phyloP scores from a whole-genome alignment of 192 early-diverging fungal species.

The Coemansia reversa region DNA sequence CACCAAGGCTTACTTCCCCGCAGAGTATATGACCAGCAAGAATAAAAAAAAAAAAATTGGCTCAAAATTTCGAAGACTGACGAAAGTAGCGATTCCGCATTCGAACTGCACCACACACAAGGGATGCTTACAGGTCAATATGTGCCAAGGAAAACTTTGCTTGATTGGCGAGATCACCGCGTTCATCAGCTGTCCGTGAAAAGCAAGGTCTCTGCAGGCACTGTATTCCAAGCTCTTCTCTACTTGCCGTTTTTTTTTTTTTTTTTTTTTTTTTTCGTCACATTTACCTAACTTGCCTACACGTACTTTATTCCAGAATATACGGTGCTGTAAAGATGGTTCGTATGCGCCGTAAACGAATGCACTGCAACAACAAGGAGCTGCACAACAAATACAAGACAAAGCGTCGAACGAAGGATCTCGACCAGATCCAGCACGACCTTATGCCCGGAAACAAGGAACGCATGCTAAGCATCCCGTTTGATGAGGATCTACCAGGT shows the following conservation, averaged over 20 bases:
- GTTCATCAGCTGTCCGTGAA: neutral
- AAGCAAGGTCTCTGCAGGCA: conserved; percentile 7
- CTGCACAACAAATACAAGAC: conserved; percentile 79
- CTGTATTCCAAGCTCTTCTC: neutral
- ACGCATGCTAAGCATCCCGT: conserved; percentile 60
- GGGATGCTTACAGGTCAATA: too few species aligned
- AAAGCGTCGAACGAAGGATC: conserved; percentile 82
- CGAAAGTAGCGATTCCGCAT: neutral
- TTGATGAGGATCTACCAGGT: conserved; percentile 87
- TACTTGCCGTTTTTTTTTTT: neutral
- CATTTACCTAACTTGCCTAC: neutral
- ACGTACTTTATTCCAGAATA: too few species aligned
- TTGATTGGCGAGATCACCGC: conserved; percentile 1
- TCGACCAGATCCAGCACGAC: conserved; percentile 95
- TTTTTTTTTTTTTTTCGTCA: too few species aligned
- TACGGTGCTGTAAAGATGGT: conserved; percentile 21
- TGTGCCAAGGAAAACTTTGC: neutral
- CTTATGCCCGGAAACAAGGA: conserved; percentile 68
- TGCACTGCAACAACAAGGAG: conserved; percentile 62
- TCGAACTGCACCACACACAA: neutral
- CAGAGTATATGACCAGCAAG: too few species aligned
- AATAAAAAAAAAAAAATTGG: too few species aligned
- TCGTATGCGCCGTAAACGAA: conserved; percentile 50
- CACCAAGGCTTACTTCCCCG: too few species aligned
- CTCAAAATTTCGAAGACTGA: too few species aligned